A percentile compares a stretch with the other conserved stretches of the same genome.
Evolutionary conservation across 108 stramenopile genomes (phyloP).

Genomic region (Nitzschia sp.): DNA sequence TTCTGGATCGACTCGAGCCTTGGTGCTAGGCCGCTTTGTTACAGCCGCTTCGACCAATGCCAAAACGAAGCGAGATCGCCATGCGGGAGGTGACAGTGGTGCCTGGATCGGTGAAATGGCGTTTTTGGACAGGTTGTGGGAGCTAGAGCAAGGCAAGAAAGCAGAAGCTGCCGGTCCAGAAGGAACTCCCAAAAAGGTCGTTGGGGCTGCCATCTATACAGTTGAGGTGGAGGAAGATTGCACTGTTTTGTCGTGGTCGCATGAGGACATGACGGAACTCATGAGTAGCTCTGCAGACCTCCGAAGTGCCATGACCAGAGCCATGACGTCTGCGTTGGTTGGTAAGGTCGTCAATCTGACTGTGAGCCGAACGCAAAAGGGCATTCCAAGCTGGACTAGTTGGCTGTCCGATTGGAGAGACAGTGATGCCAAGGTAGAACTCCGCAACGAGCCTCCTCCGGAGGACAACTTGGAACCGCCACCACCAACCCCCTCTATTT

Average conservation of each 20-base stretch:
- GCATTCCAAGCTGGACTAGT: constrained; percentile 35
- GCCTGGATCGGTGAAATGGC: constrained; percentile 88
- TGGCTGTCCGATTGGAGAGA: constrained; percentile 58
- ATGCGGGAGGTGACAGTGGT: constrained; percentile 73
- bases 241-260: constrained; percentile 65
- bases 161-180: constrained; percentile 7
- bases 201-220: constrained; percentile 50
- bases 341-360: constrained; percentile 87
- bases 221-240: constrained; percentile 65
- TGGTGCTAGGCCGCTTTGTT: constrained; percentile 54
- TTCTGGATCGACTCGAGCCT: constrained; percentile 60
- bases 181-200: constrained; percentile 1
- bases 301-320: constrained; percentile 66
- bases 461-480: not conserved
- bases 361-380: constrained; percentile 29
- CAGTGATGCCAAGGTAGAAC: constrained; percentile 21
- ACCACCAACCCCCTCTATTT: too few relatives aligned
- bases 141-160: constrained; percentile 31
- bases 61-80: constrained; percentile 33
- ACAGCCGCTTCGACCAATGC: constrained; percentile 53
- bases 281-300: constrained; percentile 71
- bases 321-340: constrained; percentile 80
- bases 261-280: constrained; percentile 69
- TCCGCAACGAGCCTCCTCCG: not conserved
- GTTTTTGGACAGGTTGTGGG: constrained; percentile 64